phyloP scores from a whole-genome alignment of 2,329 filamentous ascomycete species.

The Aureobasidium sp. region DNA sequence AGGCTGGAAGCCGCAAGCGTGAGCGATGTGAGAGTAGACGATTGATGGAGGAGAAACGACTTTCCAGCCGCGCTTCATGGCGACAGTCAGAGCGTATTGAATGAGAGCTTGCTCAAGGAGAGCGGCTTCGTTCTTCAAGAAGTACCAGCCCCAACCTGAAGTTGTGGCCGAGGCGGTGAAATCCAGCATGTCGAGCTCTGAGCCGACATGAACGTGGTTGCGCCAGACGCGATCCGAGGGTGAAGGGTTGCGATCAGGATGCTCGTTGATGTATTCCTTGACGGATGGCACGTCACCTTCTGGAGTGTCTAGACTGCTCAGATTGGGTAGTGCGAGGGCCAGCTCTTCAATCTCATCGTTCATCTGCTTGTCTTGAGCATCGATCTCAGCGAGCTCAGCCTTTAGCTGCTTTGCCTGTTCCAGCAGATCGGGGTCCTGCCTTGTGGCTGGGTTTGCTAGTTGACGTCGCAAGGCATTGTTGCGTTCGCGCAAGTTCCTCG shows the following conservation, averaged over 20 bases:
- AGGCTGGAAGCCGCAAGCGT: slow-evolving; percentile 90
- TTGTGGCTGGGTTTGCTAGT: slow-evolving; percentile 18
- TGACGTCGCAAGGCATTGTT: slow-evolving; percentile 51
- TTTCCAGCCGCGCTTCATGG: slow-evolving; percentile 67
- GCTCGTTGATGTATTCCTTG: slow-evolving; percentile 71
- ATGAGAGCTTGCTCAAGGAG: slow-evolving; percentile 91
- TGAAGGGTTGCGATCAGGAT: slow-evolving; percentile 37
- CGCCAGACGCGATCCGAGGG: slow-evolving; percentile 48
- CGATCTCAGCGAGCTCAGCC: slow-evolving; percentile 51
- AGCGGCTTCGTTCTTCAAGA: slow-evolving; percentile 82
- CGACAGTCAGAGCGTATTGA: slow-evolving; percentile 72
- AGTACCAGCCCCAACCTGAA: slow-evolving; percentile 97
- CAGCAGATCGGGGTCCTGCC: slow-evolving; percentile 37
- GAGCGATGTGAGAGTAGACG: slow-evolving; percentile 84
- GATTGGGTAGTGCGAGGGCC: slow-evolving; percentile 75
- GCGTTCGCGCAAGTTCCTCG: slow-evolving; percentile 55
- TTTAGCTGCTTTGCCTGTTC: slow-evolving; percentile 61
- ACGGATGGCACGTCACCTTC: slow-evolving; percentile 58
- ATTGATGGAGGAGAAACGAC: slow-evolving; percentile 79
- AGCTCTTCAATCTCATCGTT: slow-evolving; percentile 62
- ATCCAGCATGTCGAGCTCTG: slow-evolving; percentile 81
- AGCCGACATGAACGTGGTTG: slow-evolving; percentile 81
- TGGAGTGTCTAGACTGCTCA: slow-evolving; percentile 72
- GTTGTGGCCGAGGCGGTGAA: slow-evolving; percentile 75
- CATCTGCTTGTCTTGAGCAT: slow-evolving; percentile 54